Base-by-base conservation (phyloP, 805 yeast species). In the Starmera pachycereana region DNA sequence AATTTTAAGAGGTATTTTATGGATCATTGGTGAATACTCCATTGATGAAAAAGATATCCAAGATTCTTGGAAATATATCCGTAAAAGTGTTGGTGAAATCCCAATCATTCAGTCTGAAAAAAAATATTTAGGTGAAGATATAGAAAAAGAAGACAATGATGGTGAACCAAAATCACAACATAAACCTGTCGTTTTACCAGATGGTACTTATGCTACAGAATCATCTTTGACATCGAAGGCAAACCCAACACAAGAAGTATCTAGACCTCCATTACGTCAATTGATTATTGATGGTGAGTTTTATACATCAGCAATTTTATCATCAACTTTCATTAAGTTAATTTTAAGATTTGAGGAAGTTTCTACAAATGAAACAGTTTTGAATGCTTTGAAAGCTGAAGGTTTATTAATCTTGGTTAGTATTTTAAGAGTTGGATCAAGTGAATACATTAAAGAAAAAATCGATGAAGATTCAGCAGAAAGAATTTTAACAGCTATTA, bases 141-240 rank as follows among this genome's bases (percentile, higher is more conserved):
- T 49, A 6, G 53, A 49, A 10, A 53, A 48, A 4, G 65, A 58
- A 10, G 58, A 49, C n/a, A 49, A 40, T 12, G 52, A 42, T 6
- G 58, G 50, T 18, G 55, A 49, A 14, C 46, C 40, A 16, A 58
- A 54, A 22, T 50, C 60, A 29, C 58, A 55, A 18, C 69, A 66
- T 32, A 85, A 85, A 35, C 97, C 97, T 16, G 80, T 82, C 44
- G 81, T 92, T 43, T 71, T 92, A 48, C 96, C 98, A n/a, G 99
- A 92, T 65, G 99, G 99, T 51, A 92, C 99, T 0, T 92, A 92
- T 62, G 98, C 98, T 27, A 85, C 96, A 33, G 98, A 92, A 63
- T 76, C 78, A 46, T 92, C 95, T 0, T 63, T 81, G 42, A 82
- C 82, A 12, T 64, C 77, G 6, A 64, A 63, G 27, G 66, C 65